Conservation (phyloP, 2,329 filamentous ascomycete genomes). For the Lomentospora prolificans region DNA sequence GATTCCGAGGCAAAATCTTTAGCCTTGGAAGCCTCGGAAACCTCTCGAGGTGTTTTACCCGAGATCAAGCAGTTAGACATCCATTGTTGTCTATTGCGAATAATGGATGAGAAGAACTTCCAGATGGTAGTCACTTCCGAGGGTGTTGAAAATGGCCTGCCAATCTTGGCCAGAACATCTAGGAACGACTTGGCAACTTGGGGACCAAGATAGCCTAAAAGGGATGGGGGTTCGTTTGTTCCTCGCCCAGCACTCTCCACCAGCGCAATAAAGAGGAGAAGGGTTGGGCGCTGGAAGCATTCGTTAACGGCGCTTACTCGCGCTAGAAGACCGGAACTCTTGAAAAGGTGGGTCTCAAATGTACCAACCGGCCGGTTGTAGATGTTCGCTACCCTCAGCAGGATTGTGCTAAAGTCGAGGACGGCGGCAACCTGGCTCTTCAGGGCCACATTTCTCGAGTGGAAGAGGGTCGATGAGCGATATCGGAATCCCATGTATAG, state of each 20-base stretch:
- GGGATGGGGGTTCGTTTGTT: conserved; percentile 72
- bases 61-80: conserved; percentile 89
- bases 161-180: conserved; percentile 64
- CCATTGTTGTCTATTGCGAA: conserved; percentile 90
- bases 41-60: conserved; percentile 69
- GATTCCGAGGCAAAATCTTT: conserved; percentile 41
- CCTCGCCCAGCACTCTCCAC: conserved; percentile 59
- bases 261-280: conserved; percentile 62
- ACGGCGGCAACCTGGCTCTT: conserved; percentile 54
- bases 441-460: conserved; percentile 42
- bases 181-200: conserved; percentile 79
- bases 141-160: conserved; percentile 60
- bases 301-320: conserved; percentile 65
- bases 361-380: conserved; percentile 52
- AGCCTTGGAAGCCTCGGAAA: conserved; percentile 39
- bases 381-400: conserved; percentile 61
- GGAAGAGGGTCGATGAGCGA: conserved; percentile 46
- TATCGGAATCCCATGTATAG: conserved; percentile 46
- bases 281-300: conserved; percentile 53
- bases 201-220: conserved; percentile 82
- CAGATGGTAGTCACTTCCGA: conserved; percentile 62
- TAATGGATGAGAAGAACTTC: conserved; percentile 76
- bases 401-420: conserved; percentile 54
- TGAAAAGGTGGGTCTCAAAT: conserved; percentile 72
- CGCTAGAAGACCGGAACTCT: conserved; percentile 65